Conservation (phyloP, 2,329 filamentous ascomycete genomes). For the Fonsecaea pedrosoi region DNA sequence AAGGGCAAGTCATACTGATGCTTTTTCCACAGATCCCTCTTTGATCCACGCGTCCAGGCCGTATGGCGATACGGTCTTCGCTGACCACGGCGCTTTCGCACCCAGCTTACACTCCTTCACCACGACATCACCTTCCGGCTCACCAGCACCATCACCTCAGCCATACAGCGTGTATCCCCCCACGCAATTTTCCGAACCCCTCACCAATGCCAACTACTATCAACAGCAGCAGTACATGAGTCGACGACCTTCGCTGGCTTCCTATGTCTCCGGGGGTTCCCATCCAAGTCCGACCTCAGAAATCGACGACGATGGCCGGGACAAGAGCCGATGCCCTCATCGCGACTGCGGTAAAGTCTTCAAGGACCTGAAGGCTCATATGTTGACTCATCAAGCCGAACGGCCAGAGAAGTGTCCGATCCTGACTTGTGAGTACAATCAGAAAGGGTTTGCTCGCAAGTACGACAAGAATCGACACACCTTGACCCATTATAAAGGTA, state of each 20-base stretch:
- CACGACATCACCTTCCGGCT: slow-evolving; percentile 45
- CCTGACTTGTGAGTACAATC: slow-evolving; percentile 86
- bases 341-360: slow-evolving; percentile 84
- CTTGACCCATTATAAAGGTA: slow-evolving; percentile 94
- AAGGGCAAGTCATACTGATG: slow-evolving; percentile 23
- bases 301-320: slow-evolving; percentile 64
- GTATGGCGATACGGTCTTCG: slow-evolving; percentile 27
- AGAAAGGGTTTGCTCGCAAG: slow-evolving; percentile 90
- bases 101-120: slow-evolving; percentile 41
- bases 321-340: slow-evolving; percentile 77
- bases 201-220: slow-evolving; percentile 39
- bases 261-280: slow-evolving; percentile 70
- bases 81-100: slow-evolving; percentile 41
- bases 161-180: slow-evolving; percentile 41
- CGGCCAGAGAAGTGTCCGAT: slow-evolving; percentile 95
- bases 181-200: slow-evolving; percentile 40
- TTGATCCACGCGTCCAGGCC: slow-evolving; percentile 32
- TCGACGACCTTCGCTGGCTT: slow-evolving; percentile 64
- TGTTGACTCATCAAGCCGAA: slow-evolving; percentile 91
- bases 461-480: slow-evolving; percentile 97
- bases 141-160: slow-evolving; percentile 44
- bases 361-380: slow-evolving; percentile 91
- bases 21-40: slow-evolving; percentile 32
- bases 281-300: slow-evolving; percentile 66
- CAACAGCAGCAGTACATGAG: slow-evolving; percentile 40